Base-by-base conservation (phyloP, 768 basidiomycete genomes). In the Boletus sensibilis region DNA sequence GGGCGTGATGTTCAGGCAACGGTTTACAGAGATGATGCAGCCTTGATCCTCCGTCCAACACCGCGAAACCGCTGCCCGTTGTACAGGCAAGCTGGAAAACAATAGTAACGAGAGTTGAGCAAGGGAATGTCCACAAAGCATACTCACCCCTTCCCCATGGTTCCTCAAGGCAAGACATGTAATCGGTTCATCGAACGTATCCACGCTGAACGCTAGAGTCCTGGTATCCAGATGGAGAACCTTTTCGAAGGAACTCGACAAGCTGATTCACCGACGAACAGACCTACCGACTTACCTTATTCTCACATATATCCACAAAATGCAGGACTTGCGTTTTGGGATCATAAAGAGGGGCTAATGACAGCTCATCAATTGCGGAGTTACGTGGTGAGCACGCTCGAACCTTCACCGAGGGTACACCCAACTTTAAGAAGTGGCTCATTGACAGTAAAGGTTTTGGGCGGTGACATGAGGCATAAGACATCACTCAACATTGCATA, bases 391-490 rank as follows among this genome's bases (percentile, higher is more conserved):
- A 12, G 33, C 37, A 57, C 21, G 25, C 48, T 38, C 67, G 39
- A 58, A 85, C 86, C 84, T 83, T 88, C 84, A 51, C 86, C 86
- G 25, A 88, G 72, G 14, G 72, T 78, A 58, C 85, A 86, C 14
- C 79, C 80, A 29, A 79, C 70, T 62, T 75, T 70, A 53, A 86
- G 72, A 66, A 85, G 75, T 20, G 85, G 83, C 16, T 67, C 62
- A 7, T 63, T 53, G 31, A 71, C 56, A 35, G 20, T 49, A 25
- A 71, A 61, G 33, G 73, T 65, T 46, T 44, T 58, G 33, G 33
- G 33, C 10, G 43, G 45, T 21, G 60, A 47, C 62, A 62, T 62
- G 55, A 40, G 31, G 25, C 31, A 58, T 9, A 25, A 44, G 37
- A 37, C 12, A 27, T 44, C 18, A 51, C 39, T 53, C 37, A 47